These are phyloP conservation scores for Cutaneotrichosporon dermatis DNA, from an alignment of 1,284 basidiomycete genomes.

Conservation along the genomic window DNA sequence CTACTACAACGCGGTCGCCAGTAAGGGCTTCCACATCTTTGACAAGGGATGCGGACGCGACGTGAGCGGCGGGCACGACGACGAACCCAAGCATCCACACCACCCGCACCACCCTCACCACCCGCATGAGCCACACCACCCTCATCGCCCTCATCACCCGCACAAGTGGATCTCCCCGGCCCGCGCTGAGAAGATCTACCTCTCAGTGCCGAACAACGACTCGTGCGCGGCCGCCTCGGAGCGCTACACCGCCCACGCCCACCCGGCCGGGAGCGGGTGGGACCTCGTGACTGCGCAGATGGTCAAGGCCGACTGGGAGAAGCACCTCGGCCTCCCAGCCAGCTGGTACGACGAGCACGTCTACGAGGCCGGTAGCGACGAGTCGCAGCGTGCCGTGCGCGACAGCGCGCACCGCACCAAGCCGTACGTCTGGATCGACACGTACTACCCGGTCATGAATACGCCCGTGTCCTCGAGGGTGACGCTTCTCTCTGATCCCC, in stretches of 20 bases:
- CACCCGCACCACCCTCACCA: background rate
- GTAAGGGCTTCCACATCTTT: background rate
- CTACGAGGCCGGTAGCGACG: slow-evolving; percentile 43
- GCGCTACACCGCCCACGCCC: slow-evolving; percentile 43
- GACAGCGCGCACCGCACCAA: slow-evolving; percentile 2
- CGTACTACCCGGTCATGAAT: slow-evolving; percentile 78
- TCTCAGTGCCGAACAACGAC: slow-evolving; percentile 41
- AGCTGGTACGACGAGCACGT: slow-evolving; percentile 41
- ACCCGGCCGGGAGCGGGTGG: slow-evolving; percentile 46
- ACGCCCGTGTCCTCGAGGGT: slow-evolving; percentile 58
- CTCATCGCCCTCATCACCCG: background rate
- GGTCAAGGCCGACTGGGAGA: slow-evolving; percentile 48
- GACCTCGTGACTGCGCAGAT: slow-evolving; percentile 44
- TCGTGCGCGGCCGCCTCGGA: slow-evolving; percentile 31
- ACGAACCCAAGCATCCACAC: background rate
- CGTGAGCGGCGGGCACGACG: background rate
- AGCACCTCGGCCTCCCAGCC: slow-evolving; percentile 37
- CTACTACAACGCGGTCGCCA: background rate
- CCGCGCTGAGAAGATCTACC: slow-evolving; percentile 43
- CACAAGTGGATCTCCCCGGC: slow-evolving; percentile 19
- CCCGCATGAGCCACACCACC: background rate
- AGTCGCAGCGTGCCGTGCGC: slow-evolving; percentile 36
- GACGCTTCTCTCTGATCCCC: slow-evolving; percentile 38
- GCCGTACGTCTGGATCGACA: slow-evolving; percentile 48
- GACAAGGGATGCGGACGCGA: background rate